Base-by-base conservation (phyloP, 192 early-diverging fungal species). In the Linnemannia exigua region DNA sequence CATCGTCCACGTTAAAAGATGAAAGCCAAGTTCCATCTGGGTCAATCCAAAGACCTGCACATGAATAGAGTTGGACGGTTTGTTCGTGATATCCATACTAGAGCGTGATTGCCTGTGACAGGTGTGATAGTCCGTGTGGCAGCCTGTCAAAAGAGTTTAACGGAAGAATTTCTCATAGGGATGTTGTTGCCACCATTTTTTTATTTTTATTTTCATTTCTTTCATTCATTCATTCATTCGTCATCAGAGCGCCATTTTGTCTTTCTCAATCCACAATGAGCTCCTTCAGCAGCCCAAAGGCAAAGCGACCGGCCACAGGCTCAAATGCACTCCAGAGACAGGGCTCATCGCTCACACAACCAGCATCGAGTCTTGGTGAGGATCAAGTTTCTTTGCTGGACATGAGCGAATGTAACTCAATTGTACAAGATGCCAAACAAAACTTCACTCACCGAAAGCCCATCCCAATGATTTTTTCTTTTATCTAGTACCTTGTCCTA, bases 401-500 rank as follows among this genome's bases (percentile, higher is more conserved):
- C 28, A 31, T n/a, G 3, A 44, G 1, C 17, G 58, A 31, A 31
- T 63, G 58, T 2, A 14, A 12, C 3, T 17, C 52, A 25, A 11
- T 63, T 15, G 25, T 1, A 9, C 2, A 0, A 31, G 31, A 2
- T 31, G 28, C 14, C 11, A 54, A 9, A 2, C n/a, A n/a, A n/a
- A n/a, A n/a, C 41, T 44, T 44, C 5, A 9, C 41, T 44, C 37
- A 46, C 37, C 22, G 9, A 17, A 22, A 9, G 70, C 7, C 70
- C 38, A 5, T 46, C 20, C 36, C 41, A 3, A 44, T 6, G 5
- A 44, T 44, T 9, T 6, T 9, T 71, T 71, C 22, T 46, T 22
- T 46, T 17, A 12, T 5, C 11, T 75, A 91, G 91, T 92, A 7
- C 74, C 87, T 67, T 92, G 91, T 72, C 91, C 91, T 38, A 88